phyloP scores from a whole-genome alignment of 1,284 basidiomycete genomes.

The Leccinum colubrinum region DNA sequence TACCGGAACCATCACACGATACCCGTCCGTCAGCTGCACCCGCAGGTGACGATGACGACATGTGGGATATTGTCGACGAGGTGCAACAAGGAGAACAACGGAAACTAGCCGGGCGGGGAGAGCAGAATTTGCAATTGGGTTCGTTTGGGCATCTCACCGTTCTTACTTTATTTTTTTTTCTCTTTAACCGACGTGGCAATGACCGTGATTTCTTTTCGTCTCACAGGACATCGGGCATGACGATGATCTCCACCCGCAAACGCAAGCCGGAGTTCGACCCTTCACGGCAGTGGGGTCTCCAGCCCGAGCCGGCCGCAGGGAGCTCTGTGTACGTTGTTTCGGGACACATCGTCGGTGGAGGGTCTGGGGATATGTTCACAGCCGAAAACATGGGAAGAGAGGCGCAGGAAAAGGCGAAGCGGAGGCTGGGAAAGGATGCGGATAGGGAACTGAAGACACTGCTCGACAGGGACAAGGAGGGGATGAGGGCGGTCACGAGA shows the following conservation, averaged over 20 bases:
- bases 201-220: neutral
- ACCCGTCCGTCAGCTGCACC: conserved; percentile 4
- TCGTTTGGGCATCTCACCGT: conserved; percentile 20
- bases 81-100: conserved; percentile 16
- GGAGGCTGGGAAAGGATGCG: conserved; percentile 56
- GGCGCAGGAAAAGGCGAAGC: conserved; percentile 67
- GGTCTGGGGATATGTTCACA: conserved; percentile 45
- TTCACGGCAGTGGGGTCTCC: conserved; percentile 65
- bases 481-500: conserved; percentile 55
- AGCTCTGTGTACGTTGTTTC: conserved; percentile 81
- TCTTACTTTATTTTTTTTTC: neutral
- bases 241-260: conserved; percentile 43
- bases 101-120: conserved; percentile 49
- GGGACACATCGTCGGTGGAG: conserved; percentile 62
- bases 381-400: conserved; percentile 72
- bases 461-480: conserved; percentile 60
- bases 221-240: conserved; percentile 68
- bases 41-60: conserved; percentile 54
- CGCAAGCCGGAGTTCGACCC: conserved; percentile 65
- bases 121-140: conserved; percentile 83
- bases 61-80: conserved; percentile 68
- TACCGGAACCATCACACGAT: conserved; percentile 10
- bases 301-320: conserved; percentile 44
- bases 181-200: neutral
- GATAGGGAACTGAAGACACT: conserved; percentile 60